phyloP scores from a whole-genome alignment of 176 grass and related monocot species.

The Juncus effusus region DNA sequence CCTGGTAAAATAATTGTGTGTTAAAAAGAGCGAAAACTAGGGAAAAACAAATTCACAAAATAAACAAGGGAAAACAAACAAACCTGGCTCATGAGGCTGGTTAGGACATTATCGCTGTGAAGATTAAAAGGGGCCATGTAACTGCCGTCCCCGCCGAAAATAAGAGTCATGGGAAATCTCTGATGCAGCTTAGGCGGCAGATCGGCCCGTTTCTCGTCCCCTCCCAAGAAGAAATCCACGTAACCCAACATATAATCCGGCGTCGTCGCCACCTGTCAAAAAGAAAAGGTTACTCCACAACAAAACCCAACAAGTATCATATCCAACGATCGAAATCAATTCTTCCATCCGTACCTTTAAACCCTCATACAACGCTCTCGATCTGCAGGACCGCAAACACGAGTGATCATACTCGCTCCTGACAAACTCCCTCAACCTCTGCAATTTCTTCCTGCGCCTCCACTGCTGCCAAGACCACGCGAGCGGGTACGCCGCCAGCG shows the following conservation, averaged over 20 bases:
- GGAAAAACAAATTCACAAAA: neutral
- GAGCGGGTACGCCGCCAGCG: constrained; percentile 77
- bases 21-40: neutral
- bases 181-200: constrained; percentile 91
- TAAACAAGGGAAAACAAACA: neutral
- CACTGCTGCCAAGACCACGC: constrained; percentile 99
- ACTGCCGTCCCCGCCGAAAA: constrained; percentile 95
- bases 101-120: constrained; percentile 95
- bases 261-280: constrained; percentile 73
- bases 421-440: constrained; percentile 97
- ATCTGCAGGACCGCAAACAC: constrained; percentile 92
- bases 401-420: constrained; percentile 98
- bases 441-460: constrained; percentile 91
- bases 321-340: too few relatives aligned
- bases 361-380: constrained; percentile 97
- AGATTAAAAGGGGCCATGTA: constrained; percentile 99
- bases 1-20: constrained; percentile 35
- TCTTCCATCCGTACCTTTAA: constrained; percentile 93
- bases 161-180: constrained; percentile 86
- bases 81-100: constrained; percentile 99
- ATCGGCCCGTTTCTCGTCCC: constrained; percentile 97
- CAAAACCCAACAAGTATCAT: too few relatives aligned
- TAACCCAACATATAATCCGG: constrained; percentile 96
- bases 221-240: constrained; percentile 97
- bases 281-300: constrained; percentile 14